A percentile compares a stretch with the other conserved stretches of the same genome.
phyloP scores from a whole-genome alignment of 2,329 filamentous ascomycete genomes.

The Diaporthe destruens region DNA sequence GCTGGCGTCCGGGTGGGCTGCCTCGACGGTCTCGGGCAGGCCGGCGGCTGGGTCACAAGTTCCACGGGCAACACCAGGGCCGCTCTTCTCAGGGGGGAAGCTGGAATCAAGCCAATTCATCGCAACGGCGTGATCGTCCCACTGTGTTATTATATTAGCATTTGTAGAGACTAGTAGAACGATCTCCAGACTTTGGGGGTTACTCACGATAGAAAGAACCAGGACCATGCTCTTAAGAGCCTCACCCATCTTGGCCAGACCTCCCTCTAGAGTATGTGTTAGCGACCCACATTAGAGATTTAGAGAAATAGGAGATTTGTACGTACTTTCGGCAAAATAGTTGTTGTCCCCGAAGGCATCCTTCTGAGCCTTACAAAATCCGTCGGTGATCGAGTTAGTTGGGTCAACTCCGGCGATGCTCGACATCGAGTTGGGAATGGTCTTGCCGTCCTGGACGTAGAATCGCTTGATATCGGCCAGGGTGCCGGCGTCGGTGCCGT shows the following conservation, averaged over 20 bases:
- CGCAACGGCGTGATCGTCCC: slow-evolving; percentile 48
- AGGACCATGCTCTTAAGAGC: slow-evolving; percentile 51
- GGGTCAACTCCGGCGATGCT: slow-evolving; percentile 47
- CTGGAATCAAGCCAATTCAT: slow-evolving; percentile 76
- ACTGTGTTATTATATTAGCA: too few species aligned
- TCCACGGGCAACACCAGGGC: slow-evolving; percentile 61
- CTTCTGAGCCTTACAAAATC: slow-evolving; percentile 69
- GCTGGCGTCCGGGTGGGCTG: slow-evolving; percentile 54
- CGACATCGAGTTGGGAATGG: slow-evolving; percentile 62
- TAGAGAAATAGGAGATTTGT: too few species aligned
- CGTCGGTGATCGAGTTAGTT: slow-evolving; percentile 59
- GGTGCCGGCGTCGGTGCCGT: slow-evolving; percentile 58
- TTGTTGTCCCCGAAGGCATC: slow-evolving; percentile 63
- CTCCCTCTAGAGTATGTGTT: slow-evolving; percentile 54
- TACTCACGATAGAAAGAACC: slow-evolving; percentile 46
- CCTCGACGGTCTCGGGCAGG: slow-evolving; percentile 58
- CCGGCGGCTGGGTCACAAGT: slow-evolving; percentile 61
- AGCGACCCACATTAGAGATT: too few species aligned
- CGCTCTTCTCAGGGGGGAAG: slow-evolving; percentile 60
- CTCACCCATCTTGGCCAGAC: slow-evolving; percentile 65
- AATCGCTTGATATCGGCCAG: slow-evolving; percentile 67
- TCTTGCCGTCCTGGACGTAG: slow-evolving; percentile 68
- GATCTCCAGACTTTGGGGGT: too few species aligned
- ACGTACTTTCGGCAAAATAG: slow-evolving; percentile 54
- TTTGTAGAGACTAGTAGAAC: too few species aligned